Conservation (phyloP, 148 eudicot species). For the Pharnaceum exiguum region DNA sequence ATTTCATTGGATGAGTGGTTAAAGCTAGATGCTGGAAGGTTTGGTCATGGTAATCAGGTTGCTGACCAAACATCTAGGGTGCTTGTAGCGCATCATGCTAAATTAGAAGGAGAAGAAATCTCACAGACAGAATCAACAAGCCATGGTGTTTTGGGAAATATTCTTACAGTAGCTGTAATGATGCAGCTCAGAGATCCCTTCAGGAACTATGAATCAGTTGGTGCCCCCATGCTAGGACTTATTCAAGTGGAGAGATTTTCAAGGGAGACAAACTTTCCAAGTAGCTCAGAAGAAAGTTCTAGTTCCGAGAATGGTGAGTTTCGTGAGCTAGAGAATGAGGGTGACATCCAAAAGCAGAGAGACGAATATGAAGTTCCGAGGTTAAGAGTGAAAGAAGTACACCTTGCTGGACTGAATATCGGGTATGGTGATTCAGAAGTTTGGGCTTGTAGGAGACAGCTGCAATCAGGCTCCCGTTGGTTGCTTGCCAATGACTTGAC, state of each 20-base stretch:
- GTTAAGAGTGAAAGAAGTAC: conserved; percentile 37
- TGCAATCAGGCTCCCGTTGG: conserved; percentile 60
- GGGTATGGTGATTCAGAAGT: conserved; percentile 21
- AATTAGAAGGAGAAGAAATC: conserved; percentile 36
- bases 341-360: background rate
- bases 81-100: conserved; percentile 80
- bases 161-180: conserved; percentile 63
- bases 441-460: conserved; percentile 38
- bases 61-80: conserved; percentile 49
- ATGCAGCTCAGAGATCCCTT: conserved; percentile 89
- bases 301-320: too few relatives aligned
- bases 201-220: conserved; percentile 87
- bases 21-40: conserved; percentile 61
- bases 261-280: background rate
- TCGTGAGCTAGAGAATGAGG: too few relatives aligned
- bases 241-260: conserved; percentile 57
- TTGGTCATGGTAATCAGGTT: conserved; percentile 39
- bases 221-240: conserved; percentile 86
- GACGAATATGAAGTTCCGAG: conserved; percentile 10
- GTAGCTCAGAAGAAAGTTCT: conserved; percentile 4
- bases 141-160: conserved; percentile 56
- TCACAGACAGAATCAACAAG: conserved; percentile 36
- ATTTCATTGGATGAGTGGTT: conserved; percentile 85
- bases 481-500: conserved; percentile 52
- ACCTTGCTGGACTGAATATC: conserved; percentile 42